Base-by-base conservation (phyloP, 2,329 filamentous ascomycete genomes). In the Fusarium xylarioides region DNA sequence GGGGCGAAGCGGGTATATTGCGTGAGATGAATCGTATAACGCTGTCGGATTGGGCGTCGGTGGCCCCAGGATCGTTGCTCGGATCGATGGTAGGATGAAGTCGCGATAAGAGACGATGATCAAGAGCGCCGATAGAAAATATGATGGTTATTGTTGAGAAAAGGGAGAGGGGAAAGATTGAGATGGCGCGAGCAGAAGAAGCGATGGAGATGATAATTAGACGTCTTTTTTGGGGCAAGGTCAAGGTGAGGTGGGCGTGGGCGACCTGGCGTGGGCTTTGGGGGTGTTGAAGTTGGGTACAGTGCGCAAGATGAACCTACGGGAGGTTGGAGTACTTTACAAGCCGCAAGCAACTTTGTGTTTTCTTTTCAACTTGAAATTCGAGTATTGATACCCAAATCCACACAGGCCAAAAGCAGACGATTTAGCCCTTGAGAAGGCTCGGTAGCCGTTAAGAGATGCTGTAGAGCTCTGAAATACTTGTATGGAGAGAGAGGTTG, bases 171-270 rank as follows among this genome's bases (percentile, higher is more conserved):
- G 66, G 55, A 64, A 70, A 60, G 60, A 66, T 61, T 55, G 53
- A 71, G 74, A 75, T 71, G 75, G 68, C 71, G 69, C 65, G 34
- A 67, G 67, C 46, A 68, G 59, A 66, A 66, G 70, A 75, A 67
- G 69, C 66, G 70, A 70, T 74, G 74, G 75, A 77, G 68, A 74
- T 76, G 74, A 76, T 77, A 75, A 74, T 73, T 74, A 73, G 74
- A 76, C 62, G 76, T 70, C 66, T 76, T 71, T 68, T 68, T 76
- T 78, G 74, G 76, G 76, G 76, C 76, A 76, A 77, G 73, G 73
- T 70, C 66, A 73, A 66, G 68, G 76, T 76, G 74, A 74, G 73
- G 74, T 76, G 74, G 73, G 74, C 66, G 76, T 74, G 70, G 68
- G 68, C 66, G 68, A 75, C 50, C 37, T 43, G 38, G 52, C 65